Conservation (phyloP, 345 rosid species). For the Gossypium rotundifolium region DNA sequence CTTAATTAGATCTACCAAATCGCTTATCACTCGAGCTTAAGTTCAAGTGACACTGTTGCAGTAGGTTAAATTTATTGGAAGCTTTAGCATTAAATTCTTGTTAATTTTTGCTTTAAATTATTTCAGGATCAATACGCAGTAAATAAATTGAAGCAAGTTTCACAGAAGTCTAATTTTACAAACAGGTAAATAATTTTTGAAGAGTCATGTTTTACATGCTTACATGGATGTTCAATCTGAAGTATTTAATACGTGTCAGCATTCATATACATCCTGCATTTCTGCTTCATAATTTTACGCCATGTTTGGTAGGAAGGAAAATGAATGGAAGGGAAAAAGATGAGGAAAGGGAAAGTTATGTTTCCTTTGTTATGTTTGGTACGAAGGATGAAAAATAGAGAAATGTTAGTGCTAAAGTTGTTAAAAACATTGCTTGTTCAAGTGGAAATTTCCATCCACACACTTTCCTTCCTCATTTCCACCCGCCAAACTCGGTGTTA, state of each 20-base stretch:
- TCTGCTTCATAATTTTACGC: neutral
- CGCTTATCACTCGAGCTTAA: neutral
- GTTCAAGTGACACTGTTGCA: neutral
- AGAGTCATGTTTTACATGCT: neutral
- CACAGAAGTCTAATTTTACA: constrained; percentile 58
- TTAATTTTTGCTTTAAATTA: constrained; percentile 10
- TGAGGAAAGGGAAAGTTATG: too few relatives aligned
- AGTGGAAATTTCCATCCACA: neutral
- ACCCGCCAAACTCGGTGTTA: neutral
- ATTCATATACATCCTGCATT: neutral
- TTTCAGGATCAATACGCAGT: constrained; percentile 82
- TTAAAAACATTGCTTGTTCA: too few relatives aligned
- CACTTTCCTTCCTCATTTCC: neutral
- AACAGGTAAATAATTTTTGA: constrained; percentile 54
- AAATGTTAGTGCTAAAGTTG: too few relatives aligned
- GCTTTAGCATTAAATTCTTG: constrained; percentile 3
- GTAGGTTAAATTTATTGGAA: neutral
- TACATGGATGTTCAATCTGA: neutral
- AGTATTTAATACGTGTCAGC: neutral
- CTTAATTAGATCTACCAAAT: neutral
- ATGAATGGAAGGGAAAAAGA: too few relatives aligned
- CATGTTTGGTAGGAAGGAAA: too few relatives aligned
- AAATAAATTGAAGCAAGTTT: constrained; percentile 67
- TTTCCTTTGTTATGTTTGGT: too few relatives aligned
- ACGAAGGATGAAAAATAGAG: too few relatives aligned